These are phyloP conservation scores for Candida boleticola DNA, from an alignment of 805 yeast species.

Conservation along the genomic window DNA sequence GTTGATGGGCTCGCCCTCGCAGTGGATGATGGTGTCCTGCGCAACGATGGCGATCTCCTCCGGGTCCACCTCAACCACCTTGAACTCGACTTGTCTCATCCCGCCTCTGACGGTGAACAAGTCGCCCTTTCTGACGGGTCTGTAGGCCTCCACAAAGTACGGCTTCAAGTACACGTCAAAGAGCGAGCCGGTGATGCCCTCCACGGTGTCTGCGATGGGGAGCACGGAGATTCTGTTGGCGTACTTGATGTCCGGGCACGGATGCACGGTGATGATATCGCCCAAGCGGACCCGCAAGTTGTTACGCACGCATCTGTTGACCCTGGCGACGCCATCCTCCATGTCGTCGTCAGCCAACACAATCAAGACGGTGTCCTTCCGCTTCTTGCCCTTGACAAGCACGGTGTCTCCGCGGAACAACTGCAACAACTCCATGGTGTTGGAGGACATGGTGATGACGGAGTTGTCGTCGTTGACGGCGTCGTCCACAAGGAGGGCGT, in stretches of 20 bases:
- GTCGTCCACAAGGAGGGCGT: constrained; percentile 92
- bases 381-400: constrained; percentile 94
- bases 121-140: constrained; percentile 98
- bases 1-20: constrained; percentile 98
- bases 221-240: constrained; percentile 92
- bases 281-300: constrained; percentile 92
- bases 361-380: constrained; percentile 95
- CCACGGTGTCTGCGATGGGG: constrained; percentile 97
- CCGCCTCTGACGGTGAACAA: constrained; percentile 96
- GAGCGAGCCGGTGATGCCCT: constrained; percentile 94
- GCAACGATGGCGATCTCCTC: constrained; percentile 97
- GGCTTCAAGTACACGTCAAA: constrained; percentile 97
- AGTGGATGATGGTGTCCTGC: constrained; percentile 96
- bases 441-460: constrained; percentile 89
- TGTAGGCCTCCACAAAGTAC: constrained; percentile 96
- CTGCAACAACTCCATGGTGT: constrained; percentile 92
- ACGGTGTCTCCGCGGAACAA: constrained; percentile 98
- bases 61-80: constrained; percentile 97
- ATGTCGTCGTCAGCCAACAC: constrained; percentile 95
- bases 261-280: constrained; percentile 85
- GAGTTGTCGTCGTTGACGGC: constrained; percentile 97
- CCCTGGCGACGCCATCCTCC: constrained; percentile 91
- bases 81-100: constrained; percentile 98
- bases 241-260: constrained; percentile 97
- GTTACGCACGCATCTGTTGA: constrained; percentile 94